Conservation (phyloP, 257 asterid genomes). For the Thymus quinquecostatus region DNA sequence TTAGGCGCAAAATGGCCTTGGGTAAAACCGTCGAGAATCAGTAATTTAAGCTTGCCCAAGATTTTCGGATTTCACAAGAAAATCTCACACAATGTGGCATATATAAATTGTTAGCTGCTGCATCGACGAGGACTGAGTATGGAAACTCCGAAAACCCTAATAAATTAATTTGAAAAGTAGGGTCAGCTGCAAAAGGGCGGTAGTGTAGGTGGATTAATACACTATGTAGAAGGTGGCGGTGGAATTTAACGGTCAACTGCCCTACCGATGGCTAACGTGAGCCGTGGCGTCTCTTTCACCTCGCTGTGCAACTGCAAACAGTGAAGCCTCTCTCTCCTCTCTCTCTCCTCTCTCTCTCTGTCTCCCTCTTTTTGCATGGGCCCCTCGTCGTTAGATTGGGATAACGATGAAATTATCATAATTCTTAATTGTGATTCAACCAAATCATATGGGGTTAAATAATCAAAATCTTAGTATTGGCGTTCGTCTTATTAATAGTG, state of each 20-base stretch:
- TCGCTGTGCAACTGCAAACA: slow-evolving; percentile 6
- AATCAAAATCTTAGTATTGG: too few relatives aligned
- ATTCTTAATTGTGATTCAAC: too few relatives aligned
- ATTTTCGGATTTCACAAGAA: slow-evolving; percentile 39
- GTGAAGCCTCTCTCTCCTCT: neutral
- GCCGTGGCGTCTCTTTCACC: slow-evolving; percentile 33
- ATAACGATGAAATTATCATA: too few relatives aligned
- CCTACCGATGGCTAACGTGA: slow-evolving; percentile 17
- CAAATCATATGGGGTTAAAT: too few relatives aligned
- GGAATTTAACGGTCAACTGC: slow-evolving; percentile 51
- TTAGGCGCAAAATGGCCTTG: slow-evolving; percentile 20
- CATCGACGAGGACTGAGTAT: neutral
- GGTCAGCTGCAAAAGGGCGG: slow-evolving; percentile 46
- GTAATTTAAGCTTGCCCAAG: slow-evolving; percentile 24
- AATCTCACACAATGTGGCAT: slow-evolving; percentile 11
- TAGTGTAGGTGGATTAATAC: too few relatives aligned
- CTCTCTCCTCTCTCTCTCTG: too few relatives aligned
- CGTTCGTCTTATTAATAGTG: too few relatives aligned
- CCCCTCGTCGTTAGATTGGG: too few relatives aligned
- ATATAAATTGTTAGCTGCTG: neutral
- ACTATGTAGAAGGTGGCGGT: neutral
- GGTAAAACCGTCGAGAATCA: slow-evolving; percentile 50
- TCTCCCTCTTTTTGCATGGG: too few relatives aligned
- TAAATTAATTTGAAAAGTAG: slow-evolving; percentile 43
- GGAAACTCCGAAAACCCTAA: slow-evolving; percentile 34